Evolutionary conservation across 768 basidiomycete species (phyloP), one percentile per base, ranked within the genome.

Genomic region (Lactifluus piperatus): DNA sequence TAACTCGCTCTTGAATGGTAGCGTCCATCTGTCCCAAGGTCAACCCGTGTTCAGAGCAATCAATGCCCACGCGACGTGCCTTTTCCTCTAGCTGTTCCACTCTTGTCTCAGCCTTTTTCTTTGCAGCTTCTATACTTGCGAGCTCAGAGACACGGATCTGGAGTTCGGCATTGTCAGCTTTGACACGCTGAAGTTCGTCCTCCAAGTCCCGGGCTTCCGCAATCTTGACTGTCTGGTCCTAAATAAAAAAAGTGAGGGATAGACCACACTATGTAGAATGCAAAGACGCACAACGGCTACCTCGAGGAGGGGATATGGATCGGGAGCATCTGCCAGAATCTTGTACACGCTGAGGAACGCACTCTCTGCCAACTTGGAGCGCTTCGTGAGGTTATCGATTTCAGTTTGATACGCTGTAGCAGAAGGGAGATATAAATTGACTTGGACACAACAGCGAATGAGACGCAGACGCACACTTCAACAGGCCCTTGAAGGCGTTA

Each of bases 271-370:
- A 11, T 13, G 5, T 13, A 5, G 11, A n/a, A 41, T 18, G 20
- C 5, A 47, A 11, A 11, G 65, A 70, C 81, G 50, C 69, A 92
- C 91, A 30, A 98, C 90, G 11, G 93, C 94, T 13, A 86, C 91
- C 68, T 99, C 95, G 14, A 99, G 83, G 7, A 98, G 77, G 9
- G 97, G 97, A 70, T 95, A 97, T 16, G 97, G 97, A 70, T 99
- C 97, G 0, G 95, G 97, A 3, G 91, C 95, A 68, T 99, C 97
- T 0, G 95, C 94, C 8, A 99, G 74, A 22, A 95, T 83, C 70
- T 98, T 98, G 79, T 98, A 98, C 20, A 94, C 87, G 66, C 85
- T 91, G n/a, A 98, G 77, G 73, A 99, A 98, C 0, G 94, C 91
- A 67, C 89, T 94, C 77, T 99, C 97, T 10, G 94, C 88, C 24